Base-by-base conservation (phyloP, 495 filamentous ascomycete genomes). In the Halenospora varia region DNA sequence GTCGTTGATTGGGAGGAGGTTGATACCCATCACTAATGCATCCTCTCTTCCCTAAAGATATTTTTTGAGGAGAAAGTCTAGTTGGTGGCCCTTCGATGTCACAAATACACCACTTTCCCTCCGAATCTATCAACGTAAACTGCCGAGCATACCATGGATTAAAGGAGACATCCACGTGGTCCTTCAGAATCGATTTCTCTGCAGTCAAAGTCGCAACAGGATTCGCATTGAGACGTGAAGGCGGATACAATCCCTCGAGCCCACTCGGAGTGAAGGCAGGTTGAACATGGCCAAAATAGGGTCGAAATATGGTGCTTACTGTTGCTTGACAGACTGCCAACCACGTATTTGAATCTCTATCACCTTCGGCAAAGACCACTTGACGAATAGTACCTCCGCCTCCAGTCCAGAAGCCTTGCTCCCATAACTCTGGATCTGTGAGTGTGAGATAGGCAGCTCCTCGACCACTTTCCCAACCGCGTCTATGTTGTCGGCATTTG, bases 31-130 rank as follows among this genome's bases (percentile, higher is more conserved):
- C 44, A 55, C 70, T 62, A 13, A 67, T 53, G 1, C 51, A 20
- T 23, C 53, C 59, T 25, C n/a, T 44, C 29, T 53, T 67, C 4
- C 48, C 56, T 24, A 48, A 8, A 23, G 48, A 11, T 23, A 54
- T 23, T 10, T 45, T 17, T 35, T 29, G 19, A 9, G 42, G 3
- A 1, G 13, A 24, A 2, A n/a, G 25, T 35, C 54, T 65, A 4
- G 10, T 35, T 26, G 35, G 1, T 23, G n/a, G 26, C 25, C 46
- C 44, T 48, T 62, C 60, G 17, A 95, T 70, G 55, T 90, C 80
- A 85, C 87, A 95, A 2, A 95, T 67, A 62, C 73, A 84, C 92
- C 92, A 96, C 26, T 75, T 73, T 0, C 90, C 92, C 45, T 69
- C 64, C 41, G 82, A 77, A 65, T 96, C 91, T 20, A 96, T 75